These are phyloP conservation scores for Alectoria sarmentosa DNA, from an alignment of 495 filamentous ascomycete genomes.

Conservation along the genomic window DNA sequence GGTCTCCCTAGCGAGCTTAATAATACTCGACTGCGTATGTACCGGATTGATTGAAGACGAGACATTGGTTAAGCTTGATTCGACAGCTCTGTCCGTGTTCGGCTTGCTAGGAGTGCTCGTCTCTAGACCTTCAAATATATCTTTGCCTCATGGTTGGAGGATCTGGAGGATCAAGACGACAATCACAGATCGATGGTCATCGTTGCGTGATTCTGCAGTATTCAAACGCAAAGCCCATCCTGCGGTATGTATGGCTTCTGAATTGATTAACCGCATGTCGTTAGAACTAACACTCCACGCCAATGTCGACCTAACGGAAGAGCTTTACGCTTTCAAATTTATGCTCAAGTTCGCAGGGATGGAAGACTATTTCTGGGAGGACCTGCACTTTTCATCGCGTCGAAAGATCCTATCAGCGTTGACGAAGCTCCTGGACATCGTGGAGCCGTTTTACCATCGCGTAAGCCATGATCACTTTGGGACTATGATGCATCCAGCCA, in stretches of 20 bases:
- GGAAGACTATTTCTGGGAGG: constrained; percentile 4
- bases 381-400: constrained; percentile 7
- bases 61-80: constrained; percentile 11
- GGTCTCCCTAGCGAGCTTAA: constrained; percentile 1
- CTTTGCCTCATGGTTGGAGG: constrained; percentile 16
- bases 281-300: not conserved
- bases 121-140: not conserved
- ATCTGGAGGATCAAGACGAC: constrained; percentile 20
- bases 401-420: constrained; percentile 1
- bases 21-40: constrained; percentile 21
- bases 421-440: constrained; percentile 11
- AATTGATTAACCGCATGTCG: constrained; percentile 1
- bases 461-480: constrained; percentile 16
- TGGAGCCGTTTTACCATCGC: constrained; percentile 19
- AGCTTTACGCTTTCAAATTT: constrained; percentile 19
- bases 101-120: not conserved
- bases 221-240: constrained; percentile 11
- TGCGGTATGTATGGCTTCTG: constrained; percentile 10
- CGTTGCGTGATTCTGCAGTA: constrained; percentile 5
- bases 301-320: not conserved
- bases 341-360: constrained; percentile 10
- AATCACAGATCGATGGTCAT: constrained; percentile 21
- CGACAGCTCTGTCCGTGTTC: constrained; percentile 7
- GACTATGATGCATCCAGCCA: constrained; percentile 8
- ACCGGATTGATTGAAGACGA: constrained; percentile 7